Evolutionary conservation across 2,329 filamentous ascomycete genomes (phyloP), one percentile per base, ranked within the genome.

Genomic region (Paradendryphiella salina): DNA sequence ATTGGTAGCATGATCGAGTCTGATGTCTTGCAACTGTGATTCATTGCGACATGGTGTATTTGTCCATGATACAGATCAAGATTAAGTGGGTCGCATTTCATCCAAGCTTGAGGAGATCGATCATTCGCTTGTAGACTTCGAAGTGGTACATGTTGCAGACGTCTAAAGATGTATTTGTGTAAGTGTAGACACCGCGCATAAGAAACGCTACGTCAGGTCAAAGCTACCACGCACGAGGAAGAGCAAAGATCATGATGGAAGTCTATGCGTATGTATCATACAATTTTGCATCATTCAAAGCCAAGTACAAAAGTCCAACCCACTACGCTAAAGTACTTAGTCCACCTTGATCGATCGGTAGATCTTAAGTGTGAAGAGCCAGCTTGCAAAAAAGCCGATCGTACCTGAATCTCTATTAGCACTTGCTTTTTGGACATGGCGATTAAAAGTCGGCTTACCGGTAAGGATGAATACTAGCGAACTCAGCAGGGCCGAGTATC

Each of bases 321-420:
- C 11, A 37, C 31, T 26, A 7, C 17, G 13, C 14, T 13, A 15
- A 20, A 26, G 17, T 23, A 29, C 34, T 75, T 74, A 99, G 72
- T 99, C 94, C 59, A 99, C 91, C 80, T 99, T 99, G 78, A 99
- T 96, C n/a, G 92, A 96, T 18, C 85, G 80, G 74, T 99, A 99
- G 55, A 99, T 99, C 73, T 89, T 93, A 61, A 89, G 85, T 45
- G 96, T 88, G 71, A 99, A 99, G 71, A 88, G 83, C 90, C 92
- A 97, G 72, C 90, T 95, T 7, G 94, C 85, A 65, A 96, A 90
- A 79, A 94, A 96, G 47, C 94, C 94, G 70, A 99, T 97, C 0
- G 93, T 89, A 26, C 93, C 94, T 96, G 29, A 6, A 5, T 1
- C 29, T 2, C 4, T 13, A 50, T 67, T 56, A 67, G 58, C 5